phyloP scores from a whole-genome alignment of 371 early-diverging fungal species.

The Rhizopus delemar region DNA sequence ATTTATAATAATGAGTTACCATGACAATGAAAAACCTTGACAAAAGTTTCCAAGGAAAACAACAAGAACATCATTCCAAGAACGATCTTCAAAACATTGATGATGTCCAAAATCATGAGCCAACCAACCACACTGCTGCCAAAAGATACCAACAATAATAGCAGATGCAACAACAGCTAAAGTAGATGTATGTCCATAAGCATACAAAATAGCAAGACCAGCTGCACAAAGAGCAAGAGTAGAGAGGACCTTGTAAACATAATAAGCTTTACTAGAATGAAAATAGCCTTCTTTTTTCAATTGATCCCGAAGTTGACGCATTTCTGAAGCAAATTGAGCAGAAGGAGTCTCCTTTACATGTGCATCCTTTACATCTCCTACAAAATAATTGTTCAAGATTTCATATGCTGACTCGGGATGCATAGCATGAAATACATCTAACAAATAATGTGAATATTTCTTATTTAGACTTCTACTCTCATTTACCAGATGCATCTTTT shows the following conservation, averaged over 20 bases:
- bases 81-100: constrained; percentile 76
- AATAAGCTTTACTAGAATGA: constrained; percentile 70
- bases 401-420: constrained; percentile 75
- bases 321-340: constrained; percentile 56
- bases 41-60: constrained; percentile 78
- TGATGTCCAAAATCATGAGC: constrained; percentile 88
- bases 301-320: constrained; percentile 64
- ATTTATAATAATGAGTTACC: constrained; percentile 31
- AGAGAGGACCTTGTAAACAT: constrained; percentile 63
- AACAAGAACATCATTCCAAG: constrained; percentile 64
- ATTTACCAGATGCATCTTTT: constrained; percentile 76
- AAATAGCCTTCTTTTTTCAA: constrained; percentile 67
- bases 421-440: constrained; percentile 87
- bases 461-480: not conserved
- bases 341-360: constrained; percentile 15
- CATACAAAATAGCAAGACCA: constrained; percentile 56
- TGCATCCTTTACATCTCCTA: constrained; percentile 67
- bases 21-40: constrained; percentile 76
- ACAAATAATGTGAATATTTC: not conserved
- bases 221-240: constrained; percentile 57
- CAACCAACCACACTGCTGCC: constrained; percentile 90
- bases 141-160: constrained; percentile 71
- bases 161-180: constrained; percentile 63
- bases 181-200: constrained; percentile 56
- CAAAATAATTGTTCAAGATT: constrained; percentile 77